A percentile compares a stretch with the other conserved stretches of the same genome.
phyloP scores from a whole-genome alignment of 2,329 filamentous ascomycete genomes.

The Alternaria angustiovoidea region DNA sequence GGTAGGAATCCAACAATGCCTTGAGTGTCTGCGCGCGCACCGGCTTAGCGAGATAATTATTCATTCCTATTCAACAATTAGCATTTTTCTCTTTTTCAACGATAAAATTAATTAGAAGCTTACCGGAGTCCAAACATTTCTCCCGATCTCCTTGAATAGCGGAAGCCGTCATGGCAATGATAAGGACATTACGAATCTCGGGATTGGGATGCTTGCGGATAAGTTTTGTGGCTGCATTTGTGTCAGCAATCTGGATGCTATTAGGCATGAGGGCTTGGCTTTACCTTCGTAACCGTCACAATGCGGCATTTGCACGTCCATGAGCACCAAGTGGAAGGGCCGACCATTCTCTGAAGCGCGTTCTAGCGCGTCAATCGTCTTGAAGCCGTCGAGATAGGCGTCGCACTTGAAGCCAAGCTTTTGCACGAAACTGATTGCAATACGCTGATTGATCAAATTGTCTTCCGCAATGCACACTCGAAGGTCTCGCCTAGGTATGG shows the following conservation, averaged over 20 bases:
- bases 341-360: constrained; percentile 72
- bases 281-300: constrained; percentile 82
- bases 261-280: neutral
- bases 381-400: constrained; percentile 87
- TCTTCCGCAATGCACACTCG: constrained; percentile 94
- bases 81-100: neutral
- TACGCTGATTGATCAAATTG: constrained; percentile 93
- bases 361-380: constrained; percentile 86
- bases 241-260: constrained; percentile 19
- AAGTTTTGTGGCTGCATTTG: constrained; percentile 72
- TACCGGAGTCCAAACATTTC: constrained; percentile 57
- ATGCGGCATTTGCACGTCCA: constrained; percentile 97
- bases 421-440: constrained; percentile 88
- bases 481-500: constrained; percentile 77
- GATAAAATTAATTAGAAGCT: neutral
- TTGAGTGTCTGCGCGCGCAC: constrained; percentile 89
- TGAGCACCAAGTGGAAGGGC: constrained; percentile 89
- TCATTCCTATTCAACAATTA: constrained; percentile 83
- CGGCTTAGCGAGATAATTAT: constrained; percentile 94
- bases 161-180: constrained; percentile 96
- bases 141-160: constrained; percentile 94
- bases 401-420: constrained; percentile 87
- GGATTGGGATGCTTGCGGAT: constrained; percentile 80
- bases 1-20: constrained; percentile 77
- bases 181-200: constrained; percentile 80